A percentile compares a stretch with the other conserved stretches of the same genome.
These are phyloP conservation scores for Candolleomyces aberdarensis DNA, from an alignment of 768 basidiomycete species.

Conservation along the genomic window DNA sequence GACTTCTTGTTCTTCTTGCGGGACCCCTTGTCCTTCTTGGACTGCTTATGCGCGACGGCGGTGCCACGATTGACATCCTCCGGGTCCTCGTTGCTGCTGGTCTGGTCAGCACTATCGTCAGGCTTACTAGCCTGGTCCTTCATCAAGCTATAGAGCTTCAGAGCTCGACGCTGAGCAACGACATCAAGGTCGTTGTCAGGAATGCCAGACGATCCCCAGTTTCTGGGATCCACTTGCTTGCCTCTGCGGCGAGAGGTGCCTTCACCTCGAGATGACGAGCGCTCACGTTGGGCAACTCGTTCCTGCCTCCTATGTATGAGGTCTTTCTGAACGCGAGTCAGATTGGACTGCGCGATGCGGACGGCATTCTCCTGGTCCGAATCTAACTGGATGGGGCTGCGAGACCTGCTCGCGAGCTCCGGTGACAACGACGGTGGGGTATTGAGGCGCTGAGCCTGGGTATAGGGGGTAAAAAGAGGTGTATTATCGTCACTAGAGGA, in stretches of 20 bases:
- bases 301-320: not conserved
- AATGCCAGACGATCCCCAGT: conserved; percentile 6
- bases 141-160: not conserved
- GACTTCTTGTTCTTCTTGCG: not conserved
- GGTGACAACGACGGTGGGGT: too few relatives aligned
- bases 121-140: not conserved
- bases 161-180: not conserved
- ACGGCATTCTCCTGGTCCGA: not conserved
- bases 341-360: not conserved
- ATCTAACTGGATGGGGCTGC: not conserved
- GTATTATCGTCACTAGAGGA: too few relatives aligned
- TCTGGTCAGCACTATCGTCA: not conserved
- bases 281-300: not conserved
- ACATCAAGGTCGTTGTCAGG: not conserved
- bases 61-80: not conserved
- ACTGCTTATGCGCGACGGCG: not conserved
- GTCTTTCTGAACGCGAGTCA: not conserved
- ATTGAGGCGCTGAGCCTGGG: too few relatives aligned
- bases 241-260: conserved; percentile 12
- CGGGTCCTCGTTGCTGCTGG: not conserved
- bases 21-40: not conserved
- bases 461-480: too few relatives aligned
- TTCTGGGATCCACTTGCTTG: conserved; percentile 10
- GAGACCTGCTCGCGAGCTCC: not conserved
- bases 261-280: not conserved